phyloP scores from a whole-genome alignment of 2,329 filamentous ascomycete genomes.

The Fusarium oxysporum region DNA sequence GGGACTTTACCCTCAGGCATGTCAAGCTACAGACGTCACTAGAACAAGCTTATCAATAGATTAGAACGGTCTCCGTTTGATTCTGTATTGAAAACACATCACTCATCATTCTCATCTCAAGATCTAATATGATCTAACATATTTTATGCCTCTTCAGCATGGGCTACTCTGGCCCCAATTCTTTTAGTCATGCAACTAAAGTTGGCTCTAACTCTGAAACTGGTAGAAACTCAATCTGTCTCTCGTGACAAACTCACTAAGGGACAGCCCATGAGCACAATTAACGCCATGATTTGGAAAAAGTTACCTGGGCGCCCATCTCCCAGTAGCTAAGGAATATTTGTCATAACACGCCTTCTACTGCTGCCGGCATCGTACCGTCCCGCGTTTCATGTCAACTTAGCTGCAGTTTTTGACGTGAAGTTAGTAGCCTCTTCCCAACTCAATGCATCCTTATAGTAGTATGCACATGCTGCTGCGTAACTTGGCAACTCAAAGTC shows the following conservation, averaged over 20 bases:
- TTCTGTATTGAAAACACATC: background rate
- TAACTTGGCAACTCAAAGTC: background rate
- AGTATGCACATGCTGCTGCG: background rate
- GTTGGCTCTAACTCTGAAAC: constrained; percentile 23
- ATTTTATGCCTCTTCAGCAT: background rate
- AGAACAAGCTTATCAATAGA: no score
- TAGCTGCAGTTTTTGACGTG: background rate
- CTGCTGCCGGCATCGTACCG: constrained; percentile 3
- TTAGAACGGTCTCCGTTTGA: background rate
- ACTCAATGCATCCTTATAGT: constrained; percentile 10
- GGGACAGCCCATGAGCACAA: background rate
- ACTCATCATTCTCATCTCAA: background rate
- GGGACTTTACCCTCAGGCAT: background rate
- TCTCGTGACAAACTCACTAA: background rate
- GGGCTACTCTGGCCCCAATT: background rate
- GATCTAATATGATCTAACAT: background rate
- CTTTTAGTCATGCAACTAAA: constrained; percentile 10
- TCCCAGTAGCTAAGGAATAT: constrained; percentile 2
- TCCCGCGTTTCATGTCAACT: constrained; percentile 7
- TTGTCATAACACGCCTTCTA: background rate
- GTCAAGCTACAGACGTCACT: background rate
- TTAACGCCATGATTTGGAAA: background rate
- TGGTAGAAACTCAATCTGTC: constrained; percentile 28
- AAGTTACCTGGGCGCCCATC: background rate
- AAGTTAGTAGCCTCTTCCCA: constrained; percentile 10